Conservation (phyloP, 192 early-diverging fungal species). For the Gonapodya sp. region DNA sequence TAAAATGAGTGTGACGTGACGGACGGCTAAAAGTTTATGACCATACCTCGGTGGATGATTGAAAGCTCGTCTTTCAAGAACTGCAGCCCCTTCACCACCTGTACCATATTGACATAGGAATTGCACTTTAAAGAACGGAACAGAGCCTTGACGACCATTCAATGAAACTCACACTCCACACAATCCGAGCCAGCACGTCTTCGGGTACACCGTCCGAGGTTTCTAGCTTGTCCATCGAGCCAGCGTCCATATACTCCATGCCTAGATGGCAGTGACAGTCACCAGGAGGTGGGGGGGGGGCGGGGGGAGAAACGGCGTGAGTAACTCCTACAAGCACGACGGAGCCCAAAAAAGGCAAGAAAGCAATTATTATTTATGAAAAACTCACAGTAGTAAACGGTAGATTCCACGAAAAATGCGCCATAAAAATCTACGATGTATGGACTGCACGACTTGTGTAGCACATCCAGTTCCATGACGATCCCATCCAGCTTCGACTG, state of each 20-base stretch:
- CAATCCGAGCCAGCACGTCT: constrained; percentile 63
- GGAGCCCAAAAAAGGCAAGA: not conserved
- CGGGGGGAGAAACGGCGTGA: not conserved
- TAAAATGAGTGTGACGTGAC: constrained; percentile 1
- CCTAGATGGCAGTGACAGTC: constrained; percentile 9
- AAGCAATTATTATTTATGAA: not conserved
- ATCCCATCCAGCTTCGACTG: constrained; percentile 83
- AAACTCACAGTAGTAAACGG: constrained; percentile 73
- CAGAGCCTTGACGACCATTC: too few relatives aligned
- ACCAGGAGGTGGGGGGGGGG: not conserved
- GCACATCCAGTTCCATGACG: constrained; percentile 89
- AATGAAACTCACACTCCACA: constrained; percentile 53
- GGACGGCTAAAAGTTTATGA: constrained; percentile 14
- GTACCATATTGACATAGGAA: constrained; percentile 36
- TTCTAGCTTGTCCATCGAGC: constrained; percentile 81
- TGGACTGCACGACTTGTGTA: constrained; percentile 75
- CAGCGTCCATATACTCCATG: constrained; percentile 98
- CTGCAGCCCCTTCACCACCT: constrained; percentile 65
- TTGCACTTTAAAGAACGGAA: not conserved
- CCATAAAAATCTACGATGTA: constrained; percentile 98
- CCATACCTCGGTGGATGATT: constrained; percentile 75
- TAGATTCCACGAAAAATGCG: constrained; percentile 90
- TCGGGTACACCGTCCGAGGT: constrained; percentile 65
- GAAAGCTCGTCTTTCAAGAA: constrained; percentile 80
- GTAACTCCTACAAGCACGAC: not conserved